phyloP scores from a whole-genome alignment of 179 eudicot species.

The Drosera spatulata region DNA sequence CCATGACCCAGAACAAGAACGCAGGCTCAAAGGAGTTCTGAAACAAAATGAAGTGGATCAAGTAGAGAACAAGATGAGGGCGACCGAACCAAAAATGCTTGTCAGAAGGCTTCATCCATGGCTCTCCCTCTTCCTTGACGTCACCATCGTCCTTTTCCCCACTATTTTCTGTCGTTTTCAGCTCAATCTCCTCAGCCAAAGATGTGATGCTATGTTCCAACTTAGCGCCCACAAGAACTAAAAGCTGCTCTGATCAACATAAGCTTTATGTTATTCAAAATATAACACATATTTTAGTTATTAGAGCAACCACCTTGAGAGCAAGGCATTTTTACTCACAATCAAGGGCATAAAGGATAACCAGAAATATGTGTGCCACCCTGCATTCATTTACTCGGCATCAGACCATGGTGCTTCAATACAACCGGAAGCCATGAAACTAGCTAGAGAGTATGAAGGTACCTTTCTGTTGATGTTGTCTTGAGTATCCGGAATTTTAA shows the following conservation, averaged over 20 bases:
- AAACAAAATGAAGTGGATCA: constrained; percentile 92
- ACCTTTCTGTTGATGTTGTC: too few relatives aligned
- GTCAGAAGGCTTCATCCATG: constrained; percentile 59
- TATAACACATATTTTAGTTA: background rate
- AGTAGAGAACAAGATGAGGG: constrained; percentile 57
- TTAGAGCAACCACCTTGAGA: background rate
- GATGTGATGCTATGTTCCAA: constrained; percentile 63
- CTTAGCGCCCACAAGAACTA: constrained; percentile 82
- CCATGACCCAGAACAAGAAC: constrained; percentile 89
- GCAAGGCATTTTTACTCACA: constrained; percentile 33
- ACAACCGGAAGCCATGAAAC: too few relatives aligned
- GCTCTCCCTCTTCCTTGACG: constrained; percentile 18
- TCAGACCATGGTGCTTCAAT: too few relatives aligned
- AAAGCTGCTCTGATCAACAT: constrained; percentile 32
- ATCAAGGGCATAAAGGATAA: constrained; percentile 66
- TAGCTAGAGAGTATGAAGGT: too few relatives aligned
- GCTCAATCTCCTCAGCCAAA: constrained; percentile 59
- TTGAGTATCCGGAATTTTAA: too few relatives aligned
- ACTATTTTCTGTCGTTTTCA: constrained; percentile 11
- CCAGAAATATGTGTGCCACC: constrained; percentile 87
- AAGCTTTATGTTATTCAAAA: background rate
- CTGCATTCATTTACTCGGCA: constrained; percentile 21
- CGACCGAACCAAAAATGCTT: constrained; percentile 75
- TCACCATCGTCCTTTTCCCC: constrained; percentile 8
- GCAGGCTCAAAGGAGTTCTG: constrained; percentile 95